Evolutionary conservation across 306 rosid species (phyloP).

Genomic region (Rosa lucieae): DNA sequence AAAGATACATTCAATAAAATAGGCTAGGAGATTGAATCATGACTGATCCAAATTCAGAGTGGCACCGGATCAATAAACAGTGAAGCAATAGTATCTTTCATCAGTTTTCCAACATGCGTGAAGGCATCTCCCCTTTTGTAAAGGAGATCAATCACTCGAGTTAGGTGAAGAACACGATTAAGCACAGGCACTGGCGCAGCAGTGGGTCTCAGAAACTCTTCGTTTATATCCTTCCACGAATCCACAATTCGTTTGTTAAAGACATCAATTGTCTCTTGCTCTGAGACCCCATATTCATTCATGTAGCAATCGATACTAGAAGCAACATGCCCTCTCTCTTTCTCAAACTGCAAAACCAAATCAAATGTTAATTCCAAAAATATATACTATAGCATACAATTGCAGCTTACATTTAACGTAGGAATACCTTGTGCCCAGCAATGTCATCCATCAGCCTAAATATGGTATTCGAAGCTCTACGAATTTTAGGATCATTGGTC

Average conservation of each 20-base stretch:
- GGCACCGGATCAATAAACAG: constrained; percentile 12
- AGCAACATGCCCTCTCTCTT: constrained; percentile 14
- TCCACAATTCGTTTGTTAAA: not conserved
- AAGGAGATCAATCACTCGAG: not conserved
- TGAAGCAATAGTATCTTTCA: not conserved
- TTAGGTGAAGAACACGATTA: not conserved
- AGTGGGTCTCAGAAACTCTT: not conserved
- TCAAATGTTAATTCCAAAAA: not conserved
- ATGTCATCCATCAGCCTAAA: constrained; percentile 32
- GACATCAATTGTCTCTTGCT: not conserved
- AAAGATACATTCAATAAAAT: not conserved
- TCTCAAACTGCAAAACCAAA: constrained; percentile 5
- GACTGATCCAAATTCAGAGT: not conserved
- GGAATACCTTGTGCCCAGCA: constrained; percentile 13
- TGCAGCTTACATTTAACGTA: not conserved
- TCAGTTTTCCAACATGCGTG: constrained; percentile 6
- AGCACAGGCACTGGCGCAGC: not conserved
- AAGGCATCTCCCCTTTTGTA: not conserved
- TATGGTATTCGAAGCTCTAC: constrained; percentile 13
- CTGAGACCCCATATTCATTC: constrained; percentile 13
- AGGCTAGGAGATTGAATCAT: not conserved
- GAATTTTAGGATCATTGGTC: constrained; percentile 3
- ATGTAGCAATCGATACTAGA: not conserved
- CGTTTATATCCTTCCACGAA: constrained; percentile 15
- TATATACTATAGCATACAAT: not conserved